Percentiles rank a stretch among this genome's conserved stretches.
phyloP scores from a whole-genome alignment of 2,329 filamentous ascomycete species.

The Microsporum canis region DNA sequence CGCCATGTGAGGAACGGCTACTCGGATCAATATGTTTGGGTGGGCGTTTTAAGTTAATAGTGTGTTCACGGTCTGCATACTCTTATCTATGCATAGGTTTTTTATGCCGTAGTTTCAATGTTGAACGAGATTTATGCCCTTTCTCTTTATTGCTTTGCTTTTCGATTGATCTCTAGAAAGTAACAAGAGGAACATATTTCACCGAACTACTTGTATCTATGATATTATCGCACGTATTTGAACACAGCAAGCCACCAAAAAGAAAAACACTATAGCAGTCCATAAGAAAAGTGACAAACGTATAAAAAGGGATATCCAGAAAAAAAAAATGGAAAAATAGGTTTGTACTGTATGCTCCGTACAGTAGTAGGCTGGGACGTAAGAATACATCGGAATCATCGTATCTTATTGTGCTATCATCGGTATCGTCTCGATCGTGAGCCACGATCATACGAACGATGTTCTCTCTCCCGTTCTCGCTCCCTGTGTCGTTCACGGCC shows the following conservation, averaged over 20 bases:
- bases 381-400: background rate
- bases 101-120: background rate
- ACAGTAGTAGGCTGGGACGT: background rate
- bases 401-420: conserved; percentile 6
- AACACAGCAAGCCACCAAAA: background rate
- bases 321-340: background rate
- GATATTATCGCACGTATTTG: background rate
- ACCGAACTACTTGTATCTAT: background rate
- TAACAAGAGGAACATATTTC: too few species aligned
- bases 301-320: background rate
- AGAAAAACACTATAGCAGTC: background rate
- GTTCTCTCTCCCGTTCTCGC: conserved; percentile 11
- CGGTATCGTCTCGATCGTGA: conserved; percentile 13
- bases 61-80: conserved; percentile 1
- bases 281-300: background rate
- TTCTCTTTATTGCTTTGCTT: background rate
- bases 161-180: background rate
- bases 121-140: background rate
- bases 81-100: background rate
- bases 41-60: conserved; percentile 1
- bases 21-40: conserved; percentile 3
- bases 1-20: conserved; percentile 4
- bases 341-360: background rate
- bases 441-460: conserved; percentile 11
- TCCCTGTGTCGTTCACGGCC: conserved; percentile 16